Percentiles rank a stretch among this genome's conserved stretches.
Conservation (phyloP, 495 filamentous ascomycete species). For the Hypomontagnella submonticulosa region DNA sequence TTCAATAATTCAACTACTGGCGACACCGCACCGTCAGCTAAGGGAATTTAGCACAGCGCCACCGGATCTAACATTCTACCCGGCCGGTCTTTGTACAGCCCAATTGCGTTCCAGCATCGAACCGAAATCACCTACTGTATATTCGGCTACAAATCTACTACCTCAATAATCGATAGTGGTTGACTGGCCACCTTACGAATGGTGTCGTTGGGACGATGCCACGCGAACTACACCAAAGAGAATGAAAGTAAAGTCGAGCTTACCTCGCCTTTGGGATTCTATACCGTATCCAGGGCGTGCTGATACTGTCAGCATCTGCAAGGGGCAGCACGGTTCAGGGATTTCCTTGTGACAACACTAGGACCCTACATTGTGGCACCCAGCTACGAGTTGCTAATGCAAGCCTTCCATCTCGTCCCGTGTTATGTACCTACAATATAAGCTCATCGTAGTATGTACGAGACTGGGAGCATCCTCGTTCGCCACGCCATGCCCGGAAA, state of each 20-base stretch:
- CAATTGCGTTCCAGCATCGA: conserved; percentile 1
- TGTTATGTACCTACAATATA: not conserved
- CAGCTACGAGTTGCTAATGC: conserved; percentile 21
- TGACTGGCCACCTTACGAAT: conserved; percentile 33
- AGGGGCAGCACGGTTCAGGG: conserved; percentile 24
- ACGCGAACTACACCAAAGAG: conserved; percentile 40
- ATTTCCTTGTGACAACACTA: conserved; percentile 26
- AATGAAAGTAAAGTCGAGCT: conserved; percentile 4
- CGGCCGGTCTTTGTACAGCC: not conserved
- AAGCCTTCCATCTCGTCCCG: conserved; percentile 20
- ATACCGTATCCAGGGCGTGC: conserved; percentile 35
- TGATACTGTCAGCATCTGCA: conserved; percentile 26
- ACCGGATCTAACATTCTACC: conserved; percentile 17
- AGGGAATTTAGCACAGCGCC: conserved; percentile 14
- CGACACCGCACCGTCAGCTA: conserved; percentile 1
- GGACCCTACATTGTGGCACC: conserved; percentile 3
- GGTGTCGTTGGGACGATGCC: conserved; percentile 26
- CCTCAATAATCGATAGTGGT: conserved; percentile 8
- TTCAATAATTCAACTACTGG: not conserved
- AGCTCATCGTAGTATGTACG: conserved; percentile 14
- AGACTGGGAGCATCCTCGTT: conserved; percentile 26
- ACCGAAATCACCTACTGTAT: conserved; percentile 4
- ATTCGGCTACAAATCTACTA: conserved; percentile 4
- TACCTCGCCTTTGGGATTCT: conserved; percentile 15
- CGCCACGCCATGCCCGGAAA: conserved; percentile 28